phyloP scores from a whole-genome alignment of 208 protist species.

The Acanthamoeba healyi region DNA sequence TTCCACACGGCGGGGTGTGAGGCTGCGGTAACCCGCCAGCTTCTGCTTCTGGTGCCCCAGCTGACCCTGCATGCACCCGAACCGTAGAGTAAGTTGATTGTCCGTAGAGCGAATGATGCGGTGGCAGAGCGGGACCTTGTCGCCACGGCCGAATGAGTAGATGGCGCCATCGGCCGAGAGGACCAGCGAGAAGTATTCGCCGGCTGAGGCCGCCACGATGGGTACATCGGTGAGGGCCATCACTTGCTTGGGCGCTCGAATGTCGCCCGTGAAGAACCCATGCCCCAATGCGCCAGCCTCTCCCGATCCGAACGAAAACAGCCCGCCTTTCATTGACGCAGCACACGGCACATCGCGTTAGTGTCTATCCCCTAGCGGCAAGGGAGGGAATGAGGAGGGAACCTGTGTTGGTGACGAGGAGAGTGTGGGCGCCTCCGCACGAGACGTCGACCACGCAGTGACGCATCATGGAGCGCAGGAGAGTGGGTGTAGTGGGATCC shows the following conservation, averaged over 20 bases:
- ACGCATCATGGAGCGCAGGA: not conserved
- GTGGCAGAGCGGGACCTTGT: not conserved
- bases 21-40: conserved; percentile 29
- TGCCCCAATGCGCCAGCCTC: conserved; percentile 48
- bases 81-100: not conserved
- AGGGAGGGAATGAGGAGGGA: not conserved
- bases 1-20: conserved; percentile 12
- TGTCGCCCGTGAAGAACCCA: conserved; percentile 63
- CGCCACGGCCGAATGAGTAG: conserved; percentile 54
- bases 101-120: not conserved
- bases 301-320: conserved; percentile 66
- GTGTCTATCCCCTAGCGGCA: not conserved
- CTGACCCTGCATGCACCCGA: conserved; percentile 30
- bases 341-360: not conserved
- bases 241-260: not conserved
- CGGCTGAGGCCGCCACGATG: not conserved
- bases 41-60: conserved; percentile 39
- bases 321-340: not conserved
- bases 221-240: conserved; percentile 34
- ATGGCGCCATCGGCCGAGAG: not conserved
- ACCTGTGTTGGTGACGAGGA: conserved; percentile 17
- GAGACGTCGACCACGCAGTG: conserved; percentile 46
- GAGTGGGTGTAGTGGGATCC: not conserved
- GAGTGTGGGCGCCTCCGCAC: conserved; percentile 55
- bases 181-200: conserved; percentile 63